A percentile compares a stretch with the other conserved stretches of the same genome.
phyloP scores from a whole-genome alignment of 2,329 filamentous ascomycete species.

The Fusarium sp. region DNA sequence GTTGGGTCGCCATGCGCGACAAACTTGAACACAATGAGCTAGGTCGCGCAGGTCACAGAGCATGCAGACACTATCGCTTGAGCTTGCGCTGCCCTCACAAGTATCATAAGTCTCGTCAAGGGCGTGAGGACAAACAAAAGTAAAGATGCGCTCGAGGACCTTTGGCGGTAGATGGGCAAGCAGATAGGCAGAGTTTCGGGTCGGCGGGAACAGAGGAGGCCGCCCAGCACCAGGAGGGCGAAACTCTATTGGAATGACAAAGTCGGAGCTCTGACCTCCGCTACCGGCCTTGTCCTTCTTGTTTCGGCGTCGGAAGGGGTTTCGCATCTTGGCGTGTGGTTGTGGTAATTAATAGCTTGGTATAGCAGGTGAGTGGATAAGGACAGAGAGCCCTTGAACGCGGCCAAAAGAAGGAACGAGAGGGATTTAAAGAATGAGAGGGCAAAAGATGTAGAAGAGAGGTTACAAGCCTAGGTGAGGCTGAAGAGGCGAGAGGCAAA shows the following conservation, averaged over 20 bases:
- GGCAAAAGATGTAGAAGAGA: conserved; percentile 11
- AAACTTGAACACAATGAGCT: conserved; percentile 82
- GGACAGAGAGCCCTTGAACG: conserved; percentile 12
- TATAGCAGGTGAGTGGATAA: conserved; percentile 13
- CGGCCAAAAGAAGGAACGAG: conserved; percentile 5
- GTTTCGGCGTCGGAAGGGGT: conserved; percentile 57
- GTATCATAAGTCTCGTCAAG: conserved; percentile 83
- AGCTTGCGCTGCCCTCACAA: conserved; percentile 80
- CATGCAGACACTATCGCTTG: conserved; percentile 85
- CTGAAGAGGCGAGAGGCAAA: conserved; percentile 20
- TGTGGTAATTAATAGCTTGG: conserved; percentile 11
- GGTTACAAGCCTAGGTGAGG: conserved; percentile 13
- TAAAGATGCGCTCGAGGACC: conserved; percentile 84
- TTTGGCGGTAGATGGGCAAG: conserved; percentile 73
- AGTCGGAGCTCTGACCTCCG: conserved; percentile 42
- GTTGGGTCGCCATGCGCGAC: conserved; percentile 76
- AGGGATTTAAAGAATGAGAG: conserved; percentile 13
- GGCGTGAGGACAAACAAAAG: conserved; percentile 86
- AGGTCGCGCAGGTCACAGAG: conserved; percentile 93
- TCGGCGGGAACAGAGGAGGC: conserved; percentile 56
- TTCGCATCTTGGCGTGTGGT: conserved; percentile 53
- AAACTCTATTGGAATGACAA: conserved; percentile 50
- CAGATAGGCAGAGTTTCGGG: conserved; percentile 58
- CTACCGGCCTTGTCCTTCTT: conserved; percentile 55
- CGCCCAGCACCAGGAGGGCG: conserved; percentile 48